phyloP scores from a whole-genome alignment of 768 basidiomycete genomes.

The Rhodotorula diobovata region DNA sequence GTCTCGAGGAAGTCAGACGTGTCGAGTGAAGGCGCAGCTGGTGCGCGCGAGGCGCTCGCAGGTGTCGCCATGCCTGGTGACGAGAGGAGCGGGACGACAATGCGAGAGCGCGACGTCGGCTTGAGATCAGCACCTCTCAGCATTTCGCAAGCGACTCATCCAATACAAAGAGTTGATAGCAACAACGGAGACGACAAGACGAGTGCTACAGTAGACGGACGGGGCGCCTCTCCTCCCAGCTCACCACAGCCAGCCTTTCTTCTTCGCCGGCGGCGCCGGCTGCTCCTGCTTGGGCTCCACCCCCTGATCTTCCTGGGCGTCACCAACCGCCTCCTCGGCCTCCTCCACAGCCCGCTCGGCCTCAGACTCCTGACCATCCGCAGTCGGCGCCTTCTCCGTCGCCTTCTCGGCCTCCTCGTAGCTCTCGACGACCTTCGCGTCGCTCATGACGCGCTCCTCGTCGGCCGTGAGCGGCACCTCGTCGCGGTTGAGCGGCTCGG shows the following conservation, averaged over 20 bases:
- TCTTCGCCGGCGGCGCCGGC: constrained; percentile 1
- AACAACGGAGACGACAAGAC: neutral
- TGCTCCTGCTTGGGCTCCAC: neutral
- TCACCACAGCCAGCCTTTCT: constrained; percentile 30
- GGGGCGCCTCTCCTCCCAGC: neutral
- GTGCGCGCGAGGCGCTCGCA: neutral
- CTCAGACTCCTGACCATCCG: neutral
- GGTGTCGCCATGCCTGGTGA: neutral
- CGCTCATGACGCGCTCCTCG: neutral
- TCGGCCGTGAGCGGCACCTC: constrained; percentile 12
- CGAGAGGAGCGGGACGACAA: neutral
- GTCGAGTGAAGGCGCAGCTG: neutral
- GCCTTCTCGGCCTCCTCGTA: constrained; percentile 23
- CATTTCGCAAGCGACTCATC: no score
- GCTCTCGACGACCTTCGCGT: constrained; percentile 20
- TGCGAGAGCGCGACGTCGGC: neutral
- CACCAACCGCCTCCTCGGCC: neutral
- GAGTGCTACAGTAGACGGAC: neutral
- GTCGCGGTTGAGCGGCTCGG: constrained; percentile 2
- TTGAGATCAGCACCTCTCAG: no score
- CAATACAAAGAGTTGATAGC: no score
- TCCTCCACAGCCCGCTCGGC: constrained; percentile 2
- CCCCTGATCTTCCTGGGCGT: neutral
- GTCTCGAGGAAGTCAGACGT: constrained; percentile 29
- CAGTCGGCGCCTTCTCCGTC: neutral